Evolutionary conservation across 768 basidiomycete genomes (phyloP).

Genomic region (Mycena sanguinolenta): DNA sequence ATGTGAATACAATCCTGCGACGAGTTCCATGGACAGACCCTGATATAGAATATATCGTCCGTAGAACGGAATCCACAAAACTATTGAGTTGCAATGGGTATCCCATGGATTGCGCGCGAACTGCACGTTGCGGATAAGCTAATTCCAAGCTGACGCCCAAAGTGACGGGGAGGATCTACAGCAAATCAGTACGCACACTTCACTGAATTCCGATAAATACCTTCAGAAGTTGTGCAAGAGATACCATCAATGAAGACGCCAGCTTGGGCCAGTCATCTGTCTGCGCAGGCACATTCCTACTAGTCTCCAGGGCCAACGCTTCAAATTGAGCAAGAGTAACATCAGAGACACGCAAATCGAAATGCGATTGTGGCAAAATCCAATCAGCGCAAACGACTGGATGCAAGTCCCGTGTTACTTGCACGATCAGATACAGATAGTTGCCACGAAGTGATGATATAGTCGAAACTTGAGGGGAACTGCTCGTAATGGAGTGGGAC

Average conservation of each 20-base stretch:
- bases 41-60: slow-evolving; percentile 82
- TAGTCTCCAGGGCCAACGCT: slow-evolving; percentile 66
- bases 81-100: slow-evolving; percentile 79
- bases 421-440: slow-evolving; percentile 88
- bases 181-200: slow-evolving; percentile 6
- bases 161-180: slow-evolving; percentile 68
- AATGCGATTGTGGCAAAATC: slow-evolving; percentile 77
- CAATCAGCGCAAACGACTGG: slow-evolving; percentile 88
- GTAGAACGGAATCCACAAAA: slow-evolving; percentile 88
- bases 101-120: slow-evolving; percentile 63
- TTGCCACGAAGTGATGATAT: slow-evolving; percentile 92
- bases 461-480: slow-evolving; percentile 72
- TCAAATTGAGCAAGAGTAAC: slow-evolving; percentile 88
- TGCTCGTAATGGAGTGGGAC: slow-evolving; percentile 63
- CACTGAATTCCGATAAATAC: slow-evolving; percentile 49
- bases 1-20: slow-evolving; percentile 91
- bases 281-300: slow-evolving; percentile 56
- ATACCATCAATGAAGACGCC: slow-evolving; percentile 70
- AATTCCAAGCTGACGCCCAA: slow-evolving; percentile 89
- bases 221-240: slow-evolving; percentile 82
- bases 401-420: slow-evolving; percentile 93
- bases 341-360: slow-evolving; percentile 87
- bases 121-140: slow-evolving; percentile 66
- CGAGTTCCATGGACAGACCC: slow-evolving; percentile 66
- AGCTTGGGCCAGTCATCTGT: slow-evolving; percentile 60